Conservation (phyloP, 2,329 filamentous ascomycete genomes). For the Xylariaceae sp. region DNA sequence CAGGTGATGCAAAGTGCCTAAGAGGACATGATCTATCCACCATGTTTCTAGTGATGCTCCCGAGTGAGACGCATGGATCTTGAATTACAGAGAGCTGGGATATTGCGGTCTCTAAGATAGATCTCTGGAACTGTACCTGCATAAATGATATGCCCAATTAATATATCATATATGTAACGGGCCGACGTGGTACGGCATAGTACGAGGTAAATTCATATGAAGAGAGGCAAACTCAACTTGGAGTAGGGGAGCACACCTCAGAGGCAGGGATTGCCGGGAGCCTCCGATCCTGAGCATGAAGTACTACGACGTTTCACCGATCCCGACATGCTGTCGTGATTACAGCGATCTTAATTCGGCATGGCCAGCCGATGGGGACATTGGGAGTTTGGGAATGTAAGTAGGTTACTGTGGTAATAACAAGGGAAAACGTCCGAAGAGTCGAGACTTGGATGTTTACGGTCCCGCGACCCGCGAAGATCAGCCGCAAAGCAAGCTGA, state of each 20-base stretch:
- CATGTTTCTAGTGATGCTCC: not conserved
- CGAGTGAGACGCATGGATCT: not conserved
- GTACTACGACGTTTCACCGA: conserved; percentile 13
- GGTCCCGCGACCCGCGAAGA: not conserved
- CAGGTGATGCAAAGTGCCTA: not conserved
- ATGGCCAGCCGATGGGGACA: not conserved
- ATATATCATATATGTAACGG: conserved; percentile 15
- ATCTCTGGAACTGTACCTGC: conserved; percentile 22
- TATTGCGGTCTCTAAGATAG: conserved; percentile 3
- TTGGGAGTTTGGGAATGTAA: too few species aligned
- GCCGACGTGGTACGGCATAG: conserved; percentile 24
- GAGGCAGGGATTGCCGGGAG: not conserved
- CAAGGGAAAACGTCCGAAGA: not conserved
- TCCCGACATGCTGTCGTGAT: conserved; percentile 2
- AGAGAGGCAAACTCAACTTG: conserved; percentile 4
- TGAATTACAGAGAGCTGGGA: not conserved
- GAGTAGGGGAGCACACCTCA: not conserved
- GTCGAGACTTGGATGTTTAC: not conserved
- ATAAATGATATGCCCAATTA: conserved; percentile 19
- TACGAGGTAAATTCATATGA: conserved; percentile 21
- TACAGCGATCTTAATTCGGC: conserved; percentile 1
- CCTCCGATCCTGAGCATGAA: not conserved
- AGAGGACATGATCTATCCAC: not conserved
- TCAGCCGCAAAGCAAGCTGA: not conserved
- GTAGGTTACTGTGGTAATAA: too few species aligned